Conservation (phyloP, 2,329 filamentous ascomycete genomes). For the Sclerotinia borealis region DNA sequence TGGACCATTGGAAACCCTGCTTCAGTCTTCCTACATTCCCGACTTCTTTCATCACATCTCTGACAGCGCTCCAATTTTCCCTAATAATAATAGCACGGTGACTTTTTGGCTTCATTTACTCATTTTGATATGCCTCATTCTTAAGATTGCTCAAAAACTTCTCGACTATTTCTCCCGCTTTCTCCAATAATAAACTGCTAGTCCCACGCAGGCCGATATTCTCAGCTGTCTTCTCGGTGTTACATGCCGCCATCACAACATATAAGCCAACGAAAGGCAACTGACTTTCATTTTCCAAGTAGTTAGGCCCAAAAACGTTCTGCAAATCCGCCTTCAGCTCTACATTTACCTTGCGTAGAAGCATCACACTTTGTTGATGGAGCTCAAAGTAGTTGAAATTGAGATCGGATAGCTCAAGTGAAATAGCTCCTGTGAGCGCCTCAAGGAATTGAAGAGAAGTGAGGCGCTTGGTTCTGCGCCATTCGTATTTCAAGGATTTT, state of each 20-base stretch:
- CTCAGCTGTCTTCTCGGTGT: background rate
- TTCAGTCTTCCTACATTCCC: no score
- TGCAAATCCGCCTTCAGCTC: constrained; percentile 7
- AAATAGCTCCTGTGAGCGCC: background rate
- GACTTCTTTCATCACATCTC: no score
- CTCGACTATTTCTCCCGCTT: background rate
- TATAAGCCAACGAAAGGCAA: background rate
- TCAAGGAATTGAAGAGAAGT: constrained; percentile 7
- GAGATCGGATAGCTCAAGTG: constrained; percentile 6
- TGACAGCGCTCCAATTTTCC: no score
- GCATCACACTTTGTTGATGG: constrained; percentile 11
- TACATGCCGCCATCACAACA: background rate
- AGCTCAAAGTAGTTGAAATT: constrained; percentile 15
- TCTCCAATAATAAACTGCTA: background rate
- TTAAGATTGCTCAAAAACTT: background rate
- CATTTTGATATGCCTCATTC: no score
- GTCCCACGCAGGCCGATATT: background rate
- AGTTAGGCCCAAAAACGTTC: background rate
- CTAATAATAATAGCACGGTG: no score
- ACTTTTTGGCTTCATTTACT: no score
- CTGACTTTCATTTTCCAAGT: constrained; percentile 13
- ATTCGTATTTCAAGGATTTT: constrained; percentile 5
- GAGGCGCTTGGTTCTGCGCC: background rate
- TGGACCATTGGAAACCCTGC: no score
- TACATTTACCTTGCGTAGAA: background rate